These are phyloP conservation scores for Shiraia bambusicola DNA, from an alignment of 2,329 filamentous ascomycete genomes.

Conservation along the genomic window DNA sequence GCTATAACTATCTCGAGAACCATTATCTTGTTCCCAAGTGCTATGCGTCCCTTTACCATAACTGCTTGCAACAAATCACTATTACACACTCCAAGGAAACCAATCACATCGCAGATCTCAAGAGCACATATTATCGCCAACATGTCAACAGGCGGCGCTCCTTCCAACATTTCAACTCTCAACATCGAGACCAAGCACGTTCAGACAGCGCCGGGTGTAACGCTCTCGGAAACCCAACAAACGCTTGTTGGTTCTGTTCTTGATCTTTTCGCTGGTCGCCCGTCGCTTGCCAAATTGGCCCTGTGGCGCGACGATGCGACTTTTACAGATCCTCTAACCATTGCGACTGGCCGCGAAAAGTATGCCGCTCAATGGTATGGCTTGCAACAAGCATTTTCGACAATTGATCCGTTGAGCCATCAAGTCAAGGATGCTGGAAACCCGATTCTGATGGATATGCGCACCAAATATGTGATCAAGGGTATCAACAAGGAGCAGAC, in stretches of 20 bases:
- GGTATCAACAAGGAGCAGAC: constrained; percentile 54
- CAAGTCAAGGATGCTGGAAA: constrained; percentile 58
- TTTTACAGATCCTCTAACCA: constrained; percentile 62
- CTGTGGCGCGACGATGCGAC: constrained; percentile 61
- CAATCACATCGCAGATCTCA: constrained; percentile 15
- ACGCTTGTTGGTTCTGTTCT: constrained; percentile 60
- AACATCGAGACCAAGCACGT: constrained; percentile 59
- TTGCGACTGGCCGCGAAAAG: constrained; percentile 57
- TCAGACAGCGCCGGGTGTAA: constrained; percentile 54
- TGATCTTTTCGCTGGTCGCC: constrained; percentile 63
- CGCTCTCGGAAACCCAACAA: constrained; percentile 54
- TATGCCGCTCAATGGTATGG: constrained; percentile 61
- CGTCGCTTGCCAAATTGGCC: constrained; percentile 59
- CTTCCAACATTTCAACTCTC: constrained; percentile 21
- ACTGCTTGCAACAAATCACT: constrained; percentile 18
- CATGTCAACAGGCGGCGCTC: constrained; percentile 32
- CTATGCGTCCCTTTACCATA: constrained; percentile 23
- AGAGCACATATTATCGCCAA: constrained; percentile 19
- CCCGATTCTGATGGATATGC: constrained; percentile 59
- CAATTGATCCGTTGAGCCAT: constrained; percentile 59
- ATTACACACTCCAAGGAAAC: constrained; percentile 18
- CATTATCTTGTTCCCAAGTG: neutral
- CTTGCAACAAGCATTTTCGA: constrained; percentile 58
- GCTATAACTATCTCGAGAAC: neutral
- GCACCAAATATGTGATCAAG: constrained; percentile 57